These are phyloP conservation scores for Pezizomycotina sp. DNA, from an alignment of 2,329 filamentous ascomycete genomes.

Conservation along the genomic window DNA sequence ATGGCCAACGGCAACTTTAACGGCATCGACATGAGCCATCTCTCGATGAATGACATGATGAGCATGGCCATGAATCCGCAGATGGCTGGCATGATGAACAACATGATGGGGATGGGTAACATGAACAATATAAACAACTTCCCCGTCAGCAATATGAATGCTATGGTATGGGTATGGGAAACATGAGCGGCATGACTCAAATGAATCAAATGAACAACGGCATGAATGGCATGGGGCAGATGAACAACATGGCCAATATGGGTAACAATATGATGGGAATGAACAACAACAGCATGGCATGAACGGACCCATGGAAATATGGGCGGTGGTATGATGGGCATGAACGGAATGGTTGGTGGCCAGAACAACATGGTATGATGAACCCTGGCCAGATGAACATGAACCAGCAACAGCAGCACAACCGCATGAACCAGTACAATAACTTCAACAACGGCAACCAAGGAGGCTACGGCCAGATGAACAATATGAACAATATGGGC, in stretches of 20 bases:
- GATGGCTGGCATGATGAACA: conserved; percentile 35
- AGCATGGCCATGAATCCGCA: conserved; percentile 8
- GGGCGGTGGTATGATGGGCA: conserved; percentile 27
- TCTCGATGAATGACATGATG: conserved; percentile 16
- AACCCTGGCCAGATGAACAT: neutral
- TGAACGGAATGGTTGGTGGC: conserved; percentile 28
- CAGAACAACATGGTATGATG: conserved; percentile 22
- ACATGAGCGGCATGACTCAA: conserved; percentile 27
- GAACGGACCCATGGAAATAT: conserved; percentile 24
- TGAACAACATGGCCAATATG: conserved; percentile 30
- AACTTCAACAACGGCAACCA: conserved; percentile 26
- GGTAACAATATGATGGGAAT: conserved; percentile 29
- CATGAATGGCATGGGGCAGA: conserved; percentile 30
- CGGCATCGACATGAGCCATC: conserved; percentile 18
- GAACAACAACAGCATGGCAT: conserved; percentile 27
- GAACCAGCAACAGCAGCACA: conserved; percentile 22
- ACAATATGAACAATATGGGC: conserved; percentile 28
- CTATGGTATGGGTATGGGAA: conserved; percentile 10
- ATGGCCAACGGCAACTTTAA: conserved; percentile 24
- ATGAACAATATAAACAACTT: conserved; percentile 26
- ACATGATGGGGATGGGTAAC: conserved; percentile 32
- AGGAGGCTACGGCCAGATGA: conserved; percentile 26
- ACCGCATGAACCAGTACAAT: conserved; percentile 28
- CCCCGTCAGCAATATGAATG: conserved; percentile 24
- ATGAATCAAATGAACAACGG: conserved; percentile 21